phyloP scores from a whole-genome alignment of 331 rosid genomes.

The Malus hybrid region DNA sequence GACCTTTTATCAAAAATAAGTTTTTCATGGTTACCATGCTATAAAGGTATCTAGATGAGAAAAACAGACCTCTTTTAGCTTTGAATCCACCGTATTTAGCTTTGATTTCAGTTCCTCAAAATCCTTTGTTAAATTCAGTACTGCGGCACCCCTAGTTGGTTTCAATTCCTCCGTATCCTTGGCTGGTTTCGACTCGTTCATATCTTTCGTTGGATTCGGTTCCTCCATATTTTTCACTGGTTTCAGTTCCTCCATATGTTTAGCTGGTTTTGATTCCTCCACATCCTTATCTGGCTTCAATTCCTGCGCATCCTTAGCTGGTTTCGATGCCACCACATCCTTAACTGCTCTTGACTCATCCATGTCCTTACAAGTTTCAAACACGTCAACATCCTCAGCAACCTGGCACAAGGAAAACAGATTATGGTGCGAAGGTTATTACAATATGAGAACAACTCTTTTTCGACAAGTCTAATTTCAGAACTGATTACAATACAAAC shows the following conservation, averaged over 20 bases:
- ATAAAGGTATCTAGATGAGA: neutral
- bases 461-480: neutral
- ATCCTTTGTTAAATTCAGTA: slow-evolving; percentile 28
- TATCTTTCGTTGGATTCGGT: too few species aligned
- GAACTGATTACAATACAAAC: neutral
- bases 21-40: neutral
- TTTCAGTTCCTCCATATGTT: too few species aligned
- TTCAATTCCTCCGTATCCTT: slow-evolving; percentile 11
- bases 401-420: slow-evolving; percentile 26
- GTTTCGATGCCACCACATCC: slow-evolving; percentile 10
- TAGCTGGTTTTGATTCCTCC: too few species aligned
- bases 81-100: slow-evolving; percentile 46
- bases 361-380: slow-evolving; percentile 21
- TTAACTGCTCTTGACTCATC: slow-evolving; percentile 30
- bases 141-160: slow-evolving; percentile 8
- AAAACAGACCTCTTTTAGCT: slow-evolving; percentile 71
- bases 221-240: too few species aligned
- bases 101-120: slow-evolving; percentile 55
- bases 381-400: slow-evolving; percentile 40
- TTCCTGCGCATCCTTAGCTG: slow-evolving; percentile 17
- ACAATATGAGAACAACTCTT: neutral
- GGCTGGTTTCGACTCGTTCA: too few species aligned
- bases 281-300: slow-evolving; percentile 11
- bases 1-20: neutral
- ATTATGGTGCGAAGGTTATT: neutral